Percentiles rank a stretch among this genome's conserved stretches.
Conservation (phyloP, 108 stramenopile genomes). For the Nitzschia sp. region DNA sequence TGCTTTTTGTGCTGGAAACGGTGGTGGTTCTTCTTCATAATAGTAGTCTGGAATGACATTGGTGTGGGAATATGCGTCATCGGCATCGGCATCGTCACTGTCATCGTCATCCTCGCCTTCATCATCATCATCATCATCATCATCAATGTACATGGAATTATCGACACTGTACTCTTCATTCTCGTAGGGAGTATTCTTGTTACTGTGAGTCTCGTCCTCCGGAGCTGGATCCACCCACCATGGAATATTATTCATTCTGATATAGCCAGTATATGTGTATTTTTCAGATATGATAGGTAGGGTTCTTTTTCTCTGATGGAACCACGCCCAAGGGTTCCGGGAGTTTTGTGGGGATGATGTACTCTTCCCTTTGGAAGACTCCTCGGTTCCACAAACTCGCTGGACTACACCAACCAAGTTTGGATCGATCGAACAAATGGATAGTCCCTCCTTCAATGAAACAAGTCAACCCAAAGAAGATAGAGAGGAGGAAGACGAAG, state of each 20-base stretch:
- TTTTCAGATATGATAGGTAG: too few species aligned
- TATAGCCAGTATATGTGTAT: too few species aligned
- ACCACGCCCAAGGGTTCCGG: too few species aligned
- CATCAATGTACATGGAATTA: background rate
- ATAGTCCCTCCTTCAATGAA: too few species aligned
- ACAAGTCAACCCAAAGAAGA: too few species aligned
- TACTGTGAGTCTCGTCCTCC: background rate
- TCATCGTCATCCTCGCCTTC: background rate
- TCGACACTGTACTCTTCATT: background rate
- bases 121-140: background rate
- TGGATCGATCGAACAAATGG: too few species aligned
- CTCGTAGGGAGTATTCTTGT: background rate
- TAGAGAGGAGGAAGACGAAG: too few species aligned
- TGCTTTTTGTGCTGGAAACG: background rate
- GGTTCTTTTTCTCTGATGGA: too few species aligned
- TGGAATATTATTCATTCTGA: slow-evolving; percentile 1
- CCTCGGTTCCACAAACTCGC: too few species aligned
- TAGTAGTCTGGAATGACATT: background rate
- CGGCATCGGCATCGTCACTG: background rate
- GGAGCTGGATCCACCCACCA: slow-evolving; percentile 1
- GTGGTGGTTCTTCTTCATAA: background rate
- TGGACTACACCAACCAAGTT: too few species aligned
- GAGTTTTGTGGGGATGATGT: too few species aligned
- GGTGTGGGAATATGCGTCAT: background rate
- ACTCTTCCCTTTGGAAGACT: too few species aligned